Evolutionary conservation across 1,139 yeast species (phyloP), one percentile per base, ranked within the genome.

Genomic region (Taphrina confusa): DNA sequence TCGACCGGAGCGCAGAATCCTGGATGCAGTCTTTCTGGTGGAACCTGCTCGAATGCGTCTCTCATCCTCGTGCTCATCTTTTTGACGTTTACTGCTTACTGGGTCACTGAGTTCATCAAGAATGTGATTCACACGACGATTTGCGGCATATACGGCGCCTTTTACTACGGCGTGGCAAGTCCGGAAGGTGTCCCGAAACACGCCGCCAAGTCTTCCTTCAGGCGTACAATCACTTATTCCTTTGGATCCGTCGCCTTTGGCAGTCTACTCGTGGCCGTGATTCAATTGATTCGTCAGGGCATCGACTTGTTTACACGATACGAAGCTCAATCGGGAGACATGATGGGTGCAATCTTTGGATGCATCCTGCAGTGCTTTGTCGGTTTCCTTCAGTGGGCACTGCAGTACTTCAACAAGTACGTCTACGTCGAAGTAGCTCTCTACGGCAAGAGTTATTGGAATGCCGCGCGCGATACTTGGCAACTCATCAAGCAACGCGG

Each of bases 241-340:
- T 86, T 90, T 70, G 97, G 97, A 0, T 87, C 96, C 2, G 85
- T 91, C 60, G 85, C 95, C 70, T 86, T 87, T 70, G 96, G 97
- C 0, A 86, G 95, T 1, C 75, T 90, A 66, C 81, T 89, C 67
- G 95, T 89, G 12, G 81, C 96, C 0, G 66, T 88, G 30, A 79
- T 90, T 65, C 91, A 87, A 69, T 75, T 86, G 28, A 66, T 84
- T 39, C 80, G 82, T 61, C 84, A 82, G 63, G 71, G 80, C 11
- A 68, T 78, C 51, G 74, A 72, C 36, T 69, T 82, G 37, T 70
- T 83, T 61, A 78, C 81, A 67, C 78, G 78, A 57, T 78, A 82
- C 63, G 82, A 83, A 31, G 75, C 80, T 22, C 80, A 78, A 59
- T 78, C 80, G 45, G 86, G 85, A 22, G 79, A 82, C 61, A 69